phyloP scores from a whole-genome alignment of 495 filamentous ascomycete genomes.

The Extremus antarcticus region DNA sequence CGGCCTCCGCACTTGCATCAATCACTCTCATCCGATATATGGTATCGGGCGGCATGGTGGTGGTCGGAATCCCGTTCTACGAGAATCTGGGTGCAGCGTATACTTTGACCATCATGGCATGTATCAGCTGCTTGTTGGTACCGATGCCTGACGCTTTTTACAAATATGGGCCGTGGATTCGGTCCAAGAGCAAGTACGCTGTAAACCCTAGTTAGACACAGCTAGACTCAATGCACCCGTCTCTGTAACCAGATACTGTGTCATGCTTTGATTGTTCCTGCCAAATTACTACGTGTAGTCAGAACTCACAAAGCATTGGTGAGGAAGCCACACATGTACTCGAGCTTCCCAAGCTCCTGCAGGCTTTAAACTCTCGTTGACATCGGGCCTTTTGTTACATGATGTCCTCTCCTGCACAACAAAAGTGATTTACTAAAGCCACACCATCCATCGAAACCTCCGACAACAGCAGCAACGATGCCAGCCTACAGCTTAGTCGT shows the following conservation, averaged over 20 bases:
- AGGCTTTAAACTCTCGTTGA: background rate
- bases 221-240: no score
- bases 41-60: slow-evolving; percentile 30
- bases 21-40: slow-evolving; percentile 27
- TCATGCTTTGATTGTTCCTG: background rate
- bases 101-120: slow-evolving; percentile 45
- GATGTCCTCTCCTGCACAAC: background rate
- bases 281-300: background rate
- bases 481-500: slow-evolving; percentile 42
- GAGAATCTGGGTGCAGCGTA: slow-evolving; percentile 44
- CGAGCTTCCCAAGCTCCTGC: background rate
- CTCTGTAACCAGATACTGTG: no score
- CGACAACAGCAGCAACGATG: slow-evolving; percentile 8
- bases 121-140: slow-evolving; percentile 39
- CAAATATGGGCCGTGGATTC: slow-evolving; percentile 37
- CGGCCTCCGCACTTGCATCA: slow-evolving; percentile 22
- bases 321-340: background rate
- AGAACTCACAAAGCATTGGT: background rate
- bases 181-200: slow-evolving; percentile 39
- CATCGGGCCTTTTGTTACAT: background rate
- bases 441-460: background rate
- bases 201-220: slow-evolving; percentile 1
- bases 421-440: background rate
- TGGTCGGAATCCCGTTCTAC: slow-evolving; percentile 42
- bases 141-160: slow-evolving; percentile 47